Conservation (phyloP, 352 stramenopile genomes). For the Phytophthora pseudosyringae region DNA sequence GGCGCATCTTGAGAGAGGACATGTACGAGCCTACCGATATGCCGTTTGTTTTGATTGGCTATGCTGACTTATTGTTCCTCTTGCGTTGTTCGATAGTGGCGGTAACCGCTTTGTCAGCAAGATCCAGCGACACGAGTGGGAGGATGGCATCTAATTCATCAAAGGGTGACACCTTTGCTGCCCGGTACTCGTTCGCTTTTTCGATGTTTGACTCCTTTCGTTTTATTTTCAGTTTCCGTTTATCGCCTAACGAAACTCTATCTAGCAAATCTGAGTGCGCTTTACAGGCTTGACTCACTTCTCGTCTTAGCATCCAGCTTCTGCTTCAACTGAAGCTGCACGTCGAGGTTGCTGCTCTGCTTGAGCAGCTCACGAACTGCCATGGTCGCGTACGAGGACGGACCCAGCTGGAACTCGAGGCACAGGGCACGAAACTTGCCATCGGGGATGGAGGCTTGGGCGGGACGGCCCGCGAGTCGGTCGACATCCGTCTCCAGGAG, state of each 20-base stretch:
- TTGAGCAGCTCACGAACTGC: slow-evolving; percentile 96
- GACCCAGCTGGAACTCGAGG: slow-evolving; percentile 81
- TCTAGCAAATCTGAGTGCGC: slow-evolving; percentile 1
- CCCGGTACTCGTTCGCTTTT: not conserved
- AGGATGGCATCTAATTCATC: slow-evolving; percentile 41
- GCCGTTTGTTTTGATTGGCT: not conserved
- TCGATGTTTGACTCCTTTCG: slow-evolving; percentile 1
- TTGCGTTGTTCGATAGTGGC: slow-evolving; percentile 40
- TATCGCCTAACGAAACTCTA: slow-evolving; percentile 22
- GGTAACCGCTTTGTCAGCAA: slow-evolving; percentile 88
- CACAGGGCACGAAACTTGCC: slow-evolving; percentile 75
- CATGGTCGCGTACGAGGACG: slow-evolving; percentile 96
- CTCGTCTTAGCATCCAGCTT: slow-evolving; percentile 31
- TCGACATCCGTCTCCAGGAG: slow-evolving; percentile 96
- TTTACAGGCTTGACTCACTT: slow-evolving; percentile 9
- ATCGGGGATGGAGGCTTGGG: slow-evolving; percentile 58
- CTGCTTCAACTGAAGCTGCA: slow-evolving; percentile 67
- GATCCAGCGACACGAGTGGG: slow-evolving; percentile 79
- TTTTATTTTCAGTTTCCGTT: slow-evolving; percentile 2
- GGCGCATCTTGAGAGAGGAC: slow-evolving; percentile 81
- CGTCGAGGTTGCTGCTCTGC: slow-evolving; percentile 84
- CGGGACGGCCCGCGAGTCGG: slow-evolving; percentile 45
- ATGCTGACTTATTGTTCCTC: slow-evolving; percentile 1
- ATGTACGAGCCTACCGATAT: slow-evolving; percentile 54
- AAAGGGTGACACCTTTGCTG: not conserved